Evolutionary conservation across 257 asterid genomes (phyloP), one percentile per base, ranked within the genome.

Genomic region (Fraxinus quadrangulata): DNA sequence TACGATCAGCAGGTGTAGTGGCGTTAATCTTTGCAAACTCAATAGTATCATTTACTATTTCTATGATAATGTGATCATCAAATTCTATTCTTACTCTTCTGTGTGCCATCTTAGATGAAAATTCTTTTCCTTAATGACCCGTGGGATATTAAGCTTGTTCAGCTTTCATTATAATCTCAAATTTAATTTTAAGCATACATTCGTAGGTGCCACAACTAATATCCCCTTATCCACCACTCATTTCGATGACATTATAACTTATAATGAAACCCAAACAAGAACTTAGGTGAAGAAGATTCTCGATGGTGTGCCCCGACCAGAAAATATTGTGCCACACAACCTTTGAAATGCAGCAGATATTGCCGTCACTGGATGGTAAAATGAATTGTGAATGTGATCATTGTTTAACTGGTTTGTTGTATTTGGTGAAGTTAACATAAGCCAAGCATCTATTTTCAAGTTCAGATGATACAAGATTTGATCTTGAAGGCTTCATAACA

Each of bases 11-110:
- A 13, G 54, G 54, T 12, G 54, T 2, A 45, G 83, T 92, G 66
- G 99, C 97, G 74, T 82, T 93, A 78, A 92, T 93, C 83, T 54
- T 90, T 68, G 99, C 98, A 19, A 96, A 93, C 84, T 88, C 92
- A 71, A 81, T 90, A 95, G 98, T 95, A 91, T 93, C 98, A 97
- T 92, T 45, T 14, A 45, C 54, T 45, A 45, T 45, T 40, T 8
- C 42, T 37, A 37, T 37, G 42, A 37, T 37, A 37, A 37, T 8
- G 42, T 37, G 12, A 37, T 37, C 61, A 37, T 37, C 61, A 51
- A 16, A 51, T 51, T 51, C 7, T 51, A 51, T 51, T 17, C n/a
- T 51, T 51, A 51, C 61, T 17, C 17, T 51, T 56, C 12, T 37
- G 10, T 8, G 12, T 7, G 26, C 9, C 28, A 19, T 59, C 28